phyloP scores from a whole-genome alignment of 2,329 filamentous ascomycete genomes.

The Rachicladosporium sp. region DNA sequence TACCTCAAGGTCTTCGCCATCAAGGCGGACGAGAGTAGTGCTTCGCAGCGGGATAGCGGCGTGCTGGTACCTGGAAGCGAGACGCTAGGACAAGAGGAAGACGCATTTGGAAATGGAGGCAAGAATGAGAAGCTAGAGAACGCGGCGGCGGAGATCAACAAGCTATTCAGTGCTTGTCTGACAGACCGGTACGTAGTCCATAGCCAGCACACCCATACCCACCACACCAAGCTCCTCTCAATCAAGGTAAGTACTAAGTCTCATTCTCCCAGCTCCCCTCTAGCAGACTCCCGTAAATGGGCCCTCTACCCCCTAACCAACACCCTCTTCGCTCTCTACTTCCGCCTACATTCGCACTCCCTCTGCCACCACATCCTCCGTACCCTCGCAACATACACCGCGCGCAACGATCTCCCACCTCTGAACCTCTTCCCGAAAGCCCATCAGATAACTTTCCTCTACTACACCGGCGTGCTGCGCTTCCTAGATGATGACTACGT shows the following conservation, averaged over 20 bases:
- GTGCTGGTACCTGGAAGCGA: conserved; percentile 1
- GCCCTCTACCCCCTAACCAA: conserved; percentile 92
- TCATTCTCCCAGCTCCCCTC: conserved; percentile 47
- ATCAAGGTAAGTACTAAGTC: conserved; percentile 11
- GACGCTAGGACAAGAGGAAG: conserved; percentile 55
- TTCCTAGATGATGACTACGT: conserved; percentile 92
- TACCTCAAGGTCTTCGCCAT: conserved; percentile 82
- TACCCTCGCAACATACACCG: conserved; percentile 61
- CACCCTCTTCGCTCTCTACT: conserved; percentile 95
- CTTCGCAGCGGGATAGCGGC: conserved; percentile 32
- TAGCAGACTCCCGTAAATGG: conserved; percentile 93
- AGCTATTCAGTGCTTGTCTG: conserved; percentile 81
- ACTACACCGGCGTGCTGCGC: conserved; percentile 84
- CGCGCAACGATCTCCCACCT: conserved; percentile 58
- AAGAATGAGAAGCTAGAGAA: conserved; percentile 82
- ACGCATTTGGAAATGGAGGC: conserved; percentile 62
- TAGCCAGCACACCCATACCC: conserved; percentile 3
- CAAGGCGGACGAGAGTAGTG: conserved; percentile 64
- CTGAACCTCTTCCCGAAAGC: conserved; percentile 72
- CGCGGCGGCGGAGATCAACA: conserved; percentile 78
- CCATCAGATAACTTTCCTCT: conserved; percentile 90
- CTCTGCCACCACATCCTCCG: conserved; percentile 82
- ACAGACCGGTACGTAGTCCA: conserved; percentile 60
- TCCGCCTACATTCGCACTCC: conserved; percentile 73
- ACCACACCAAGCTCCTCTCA: conserved; percentile 1